phyloP scores from a whole-genome alignment of 345 rosid species.

The Populus ilicifolia region DNA sequence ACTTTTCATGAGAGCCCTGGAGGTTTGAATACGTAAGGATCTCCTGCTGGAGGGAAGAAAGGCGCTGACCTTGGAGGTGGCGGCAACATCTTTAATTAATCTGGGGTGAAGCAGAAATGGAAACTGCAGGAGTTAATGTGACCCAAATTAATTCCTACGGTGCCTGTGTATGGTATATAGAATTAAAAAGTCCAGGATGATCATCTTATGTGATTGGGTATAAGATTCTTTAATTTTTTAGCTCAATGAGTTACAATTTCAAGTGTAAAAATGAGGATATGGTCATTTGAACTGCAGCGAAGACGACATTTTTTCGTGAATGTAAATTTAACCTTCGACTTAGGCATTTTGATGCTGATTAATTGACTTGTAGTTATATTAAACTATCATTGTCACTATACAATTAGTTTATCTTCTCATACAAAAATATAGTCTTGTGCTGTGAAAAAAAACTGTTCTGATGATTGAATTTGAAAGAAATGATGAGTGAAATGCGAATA shows the following conservation, averaged over 20 bases:
- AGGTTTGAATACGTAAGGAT: slow-evolving; percentile 41
- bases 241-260: slow-evolving; percentile 9
- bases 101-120: slow-evolving; percentile 40
- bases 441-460: too few species aligned
- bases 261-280: slow-evolving; percentile 25
- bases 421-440: too few species aligned
- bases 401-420: too few species aligned
- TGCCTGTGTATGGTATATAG: slow-evolving; percentile 39
- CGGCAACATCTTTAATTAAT: slow-evolving; percentile 27
- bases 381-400: too few species aligned
- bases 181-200: slow-evolving; percentile 3
- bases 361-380: too few species aligned
- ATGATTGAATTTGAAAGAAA: too few species aligned
- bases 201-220: neutral
- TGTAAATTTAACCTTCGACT: slow-evolving; percentile 31
- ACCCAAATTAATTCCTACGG: slow-evolving; percentile 34
- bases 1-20: slow-evolving; percentile 57
- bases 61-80: slow-evolving; percentile 34
- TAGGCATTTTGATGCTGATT: neutral
- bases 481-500: too few species aligned
- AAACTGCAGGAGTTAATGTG: slow-evolving; percentile 23
- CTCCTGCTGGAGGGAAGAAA: slow-evolving; percentile 46
- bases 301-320: slow-evolving; percentile 1
- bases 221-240: neutral
- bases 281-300: neutral